Evolutionary conservation across 345 rosid species (phyloP), one percentile per base, ranked within the genome.

Genomic region (Reutealis trisperma): DNA sequence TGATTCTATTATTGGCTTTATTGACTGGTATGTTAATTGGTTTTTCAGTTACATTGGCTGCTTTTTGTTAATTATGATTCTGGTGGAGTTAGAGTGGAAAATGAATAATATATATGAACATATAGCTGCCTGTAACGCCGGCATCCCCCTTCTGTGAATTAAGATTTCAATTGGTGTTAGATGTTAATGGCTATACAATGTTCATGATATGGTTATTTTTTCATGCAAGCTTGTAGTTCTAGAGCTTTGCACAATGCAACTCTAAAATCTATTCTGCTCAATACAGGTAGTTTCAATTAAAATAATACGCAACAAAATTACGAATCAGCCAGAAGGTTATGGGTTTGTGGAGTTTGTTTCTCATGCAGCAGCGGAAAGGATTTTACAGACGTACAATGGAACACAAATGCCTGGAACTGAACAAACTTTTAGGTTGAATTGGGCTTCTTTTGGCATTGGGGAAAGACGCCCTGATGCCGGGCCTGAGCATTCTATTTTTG

Each of bases 371-470:
- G 99, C 99, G 0, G 98, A 96, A 79, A 92, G 97, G 84, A 73
- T 91, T 69, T 83, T 96, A 73, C 98, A 89, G 87, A 76, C 91
- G 6, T 92, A 90, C 75, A 96, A 96, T 77, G 98, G 98, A 57
- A 86, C 92, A 7, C 93, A 83, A 42, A 96, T 96, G 97, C 98
- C 99, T 24, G 98, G 94, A 57, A 91, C 95, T 0, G 99, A 96
- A 10, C 86, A 80, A 67, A 86, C 86, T 25, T 93, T 96, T 81
- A 86, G 99, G 85, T 79, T 96, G 80, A 96, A 96, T 68, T 96
- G 99, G 99, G 99, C 98, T 51, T 96, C 99, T 37, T 96, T 92
- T 73, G 99, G 99, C 59, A 87, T 90, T 63, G 98, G 99, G 7
- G 97, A 93, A 75, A 89, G 92, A 58, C 93, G 92, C 0, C 85